phyloP scores from a whole-genome alignment of 176 grass and related monocot genomes.

The Saccharum spontaneum region DNA sequence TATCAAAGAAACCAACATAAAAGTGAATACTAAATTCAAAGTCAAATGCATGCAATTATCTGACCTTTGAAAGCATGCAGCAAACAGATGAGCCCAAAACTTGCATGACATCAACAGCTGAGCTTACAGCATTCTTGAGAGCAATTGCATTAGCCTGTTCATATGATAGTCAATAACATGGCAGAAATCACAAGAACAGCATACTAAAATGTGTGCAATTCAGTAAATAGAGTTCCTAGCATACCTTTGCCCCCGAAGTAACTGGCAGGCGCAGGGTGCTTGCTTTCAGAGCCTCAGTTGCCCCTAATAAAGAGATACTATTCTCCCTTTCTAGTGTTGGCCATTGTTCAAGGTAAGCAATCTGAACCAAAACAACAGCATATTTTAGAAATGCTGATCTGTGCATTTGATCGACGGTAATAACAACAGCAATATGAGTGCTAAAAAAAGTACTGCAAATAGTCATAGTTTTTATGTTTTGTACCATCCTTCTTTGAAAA shows the following conservation, averaged over 20 bases:
- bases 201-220: conserved; percentile 22
- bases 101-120: conserved; percentile 92
- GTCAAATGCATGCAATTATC: not conserved
- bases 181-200: conserved; percentile 20
- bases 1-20: not conserved
- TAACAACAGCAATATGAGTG: not conserved
- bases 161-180: conserved; percentile 21
- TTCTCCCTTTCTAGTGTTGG: conserved; percentile 65
- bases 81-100: conserved; percentile 73
- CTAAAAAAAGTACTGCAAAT: not conserved
- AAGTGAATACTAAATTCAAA: not conserved
- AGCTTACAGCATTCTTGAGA: conserved; percentile 87
- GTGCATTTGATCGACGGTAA: conserved; percentile 10
- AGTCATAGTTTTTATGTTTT: not conserved
- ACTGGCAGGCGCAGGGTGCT: conserved; percentile 85
- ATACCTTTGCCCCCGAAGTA: conserved; percentile 75
- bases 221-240: conserved; percentile 19
- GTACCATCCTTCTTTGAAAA: not conserved
- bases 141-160: conserved; percentile 70
- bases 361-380: conserved; percentile 54
- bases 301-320: conserved; percentile 54
- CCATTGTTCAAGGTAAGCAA: conserved; percentile 76
- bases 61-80: conserved; percentile 80
- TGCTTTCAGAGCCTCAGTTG: conserved; percentile 83
- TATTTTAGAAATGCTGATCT: conserved; percentile 6